Percentiles rank a stretch among this genome's conserved stretches.
Evolutionary conservation across 2,329 filamentous ascomycete genomes (phyloP).

Genomic region (Apiospora rasikravindrae): DNA sequence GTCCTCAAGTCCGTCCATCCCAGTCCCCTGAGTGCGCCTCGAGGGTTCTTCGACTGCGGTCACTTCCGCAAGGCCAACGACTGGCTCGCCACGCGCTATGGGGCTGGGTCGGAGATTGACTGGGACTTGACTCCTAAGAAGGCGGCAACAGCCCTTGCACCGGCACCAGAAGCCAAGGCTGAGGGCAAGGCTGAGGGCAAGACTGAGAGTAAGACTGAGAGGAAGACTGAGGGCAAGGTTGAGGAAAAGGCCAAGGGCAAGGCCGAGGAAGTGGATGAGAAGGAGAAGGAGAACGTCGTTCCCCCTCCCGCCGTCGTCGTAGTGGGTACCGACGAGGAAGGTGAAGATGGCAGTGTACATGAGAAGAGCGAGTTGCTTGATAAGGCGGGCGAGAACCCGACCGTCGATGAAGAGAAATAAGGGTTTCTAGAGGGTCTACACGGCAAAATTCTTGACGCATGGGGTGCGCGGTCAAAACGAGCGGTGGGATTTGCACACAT

Average conservation of each 20-base stretch:
- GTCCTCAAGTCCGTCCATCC: conserved; percentile 90
- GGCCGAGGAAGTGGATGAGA: conserved; percentile 22
- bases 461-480: neutral
- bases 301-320: conserved; percentile 29
- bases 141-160: conserved; percentile 24
- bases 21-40: conserved; percentile 83
- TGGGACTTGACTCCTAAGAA: conserved; percentile 65
- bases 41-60: conserved; percentile 82
- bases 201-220: neutral
- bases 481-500: neutral
- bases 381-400: conserved; percentile 35
- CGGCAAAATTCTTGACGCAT: neutral
- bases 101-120: conserved; percentile 79
- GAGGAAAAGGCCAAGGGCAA: neutral
- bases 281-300: conserved; percentile 26
- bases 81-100: conserved; percentile 82
- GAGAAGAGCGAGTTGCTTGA: conserved; percentile 37
- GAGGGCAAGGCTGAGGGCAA: conserved; percentile 21
- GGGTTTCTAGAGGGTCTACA: neutral
- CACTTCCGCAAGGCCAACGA: conserved; percentile 85
- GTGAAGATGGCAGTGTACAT: conserved; percentile 31
- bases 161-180: conserved; percentile 24
- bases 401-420: neutral
- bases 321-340: conserved; percentile 27
- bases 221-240: neutral